Percentiles rank a stretch among this genome's conserved stretches.
These are phyloP conservation scores for Carallia brachiata DNA, from an alignment of 345 rosid genomes.

Conservation along the genomic window DNA sequence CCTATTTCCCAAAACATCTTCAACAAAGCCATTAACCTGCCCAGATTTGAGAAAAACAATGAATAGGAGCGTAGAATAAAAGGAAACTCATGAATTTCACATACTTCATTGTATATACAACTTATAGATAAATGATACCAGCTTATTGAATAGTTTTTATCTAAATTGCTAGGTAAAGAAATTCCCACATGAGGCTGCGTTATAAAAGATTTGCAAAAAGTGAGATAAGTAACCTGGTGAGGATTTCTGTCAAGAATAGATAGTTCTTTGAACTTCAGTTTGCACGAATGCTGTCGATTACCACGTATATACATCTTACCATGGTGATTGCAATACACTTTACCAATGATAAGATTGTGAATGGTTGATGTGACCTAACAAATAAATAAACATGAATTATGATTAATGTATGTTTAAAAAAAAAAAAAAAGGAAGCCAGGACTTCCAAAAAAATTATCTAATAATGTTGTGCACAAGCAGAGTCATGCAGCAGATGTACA, in stretches of 20 bases:
- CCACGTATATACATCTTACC: constrained; percentile 85
- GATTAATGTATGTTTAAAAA: background rate
- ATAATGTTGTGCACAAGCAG: constrained; percentile 3
- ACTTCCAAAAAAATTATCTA: constrained; percentile 3
- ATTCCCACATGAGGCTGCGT: background rate
- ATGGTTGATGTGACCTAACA: constrained; percentile 83
- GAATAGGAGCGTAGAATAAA: background rate
- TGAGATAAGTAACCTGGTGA: constrained; percentile 58
- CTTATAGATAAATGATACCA: background rate
- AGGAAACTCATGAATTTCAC: background rate
- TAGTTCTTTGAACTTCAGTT: constrained; percentile 86
- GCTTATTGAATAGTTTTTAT: background rate
- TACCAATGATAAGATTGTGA: constrained; percentile 89
- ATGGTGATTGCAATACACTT: constrained; percentile 87
- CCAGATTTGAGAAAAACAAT: constrained; percentile 1
- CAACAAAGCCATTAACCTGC: constrained; percentile 88
- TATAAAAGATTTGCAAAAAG: background rate
- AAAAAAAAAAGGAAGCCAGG: constrained; percentile 13
- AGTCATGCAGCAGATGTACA: constrained; percentile 16
- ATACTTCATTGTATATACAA: background rate
- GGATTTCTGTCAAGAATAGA: constrained; percentile 91
- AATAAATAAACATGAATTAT: constrained; percentile 7
- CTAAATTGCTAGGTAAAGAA: background rate
- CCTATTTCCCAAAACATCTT: constrained; percentile 61
- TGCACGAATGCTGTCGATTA: constrained; percentile 76